phyloP scores from a whole-genome alignment of 164 flowering plant species.

The Macadamia integrifolia region DNA sequence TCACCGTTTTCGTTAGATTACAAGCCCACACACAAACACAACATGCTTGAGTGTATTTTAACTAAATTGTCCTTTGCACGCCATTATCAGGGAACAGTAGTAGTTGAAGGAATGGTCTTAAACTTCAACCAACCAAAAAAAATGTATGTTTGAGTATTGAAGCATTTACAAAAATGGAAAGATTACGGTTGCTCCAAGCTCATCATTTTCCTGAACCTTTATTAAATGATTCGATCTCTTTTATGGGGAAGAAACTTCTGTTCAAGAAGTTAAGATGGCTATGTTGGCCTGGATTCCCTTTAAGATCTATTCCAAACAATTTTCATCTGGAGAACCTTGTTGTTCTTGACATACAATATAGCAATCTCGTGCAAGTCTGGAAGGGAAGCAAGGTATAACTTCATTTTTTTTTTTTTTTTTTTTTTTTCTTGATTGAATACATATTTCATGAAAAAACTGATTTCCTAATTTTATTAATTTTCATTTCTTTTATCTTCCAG shows the following conservation, averaged over 20 bases:
- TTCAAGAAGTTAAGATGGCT: conserved; percentile 11
- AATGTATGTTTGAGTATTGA: neutral
- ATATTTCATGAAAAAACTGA: neutral
- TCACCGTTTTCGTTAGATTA: too few species aligned
- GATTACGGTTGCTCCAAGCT: conserved; percentile 14
- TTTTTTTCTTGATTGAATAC: too few species aligned
- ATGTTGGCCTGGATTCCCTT: conserved; percentile 16
- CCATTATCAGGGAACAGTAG: conserved; percentile 5
- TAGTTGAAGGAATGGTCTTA: neutral
- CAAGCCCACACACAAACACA: too few species aligned
- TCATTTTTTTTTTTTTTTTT: neutral
- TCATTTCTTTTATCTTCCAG: neutral
- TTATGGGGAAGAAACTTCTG: neutral
- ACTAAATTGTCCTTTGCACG: neutral
- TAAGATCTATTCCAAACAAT: conserved; percentile 10
- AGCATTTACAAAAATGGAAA: conserved; percentile 13
- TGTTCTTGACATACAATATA: conserved; percentile 10
- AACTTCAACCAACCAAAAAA: neutral
- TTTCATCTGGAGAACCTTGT: conserved; percentile 10
- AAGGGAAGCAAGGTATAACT: neutral
- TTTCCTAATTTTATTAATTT: too few species aligned
- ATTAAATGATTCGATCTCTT: too few species aligned
- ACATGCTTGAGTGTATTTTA: neutral
- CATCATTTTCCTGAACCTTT: neutral
- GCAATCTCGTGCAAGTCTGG: conserved; percentile 9